A percentile compares a stretch with the other conserved stretches of the same genome.
These are phyloP conservation scores for Monilinia aucupariae DNA, from an alignment of 2,329 filamentous ascomycete species.

Conservation along the genomic window DNA sequence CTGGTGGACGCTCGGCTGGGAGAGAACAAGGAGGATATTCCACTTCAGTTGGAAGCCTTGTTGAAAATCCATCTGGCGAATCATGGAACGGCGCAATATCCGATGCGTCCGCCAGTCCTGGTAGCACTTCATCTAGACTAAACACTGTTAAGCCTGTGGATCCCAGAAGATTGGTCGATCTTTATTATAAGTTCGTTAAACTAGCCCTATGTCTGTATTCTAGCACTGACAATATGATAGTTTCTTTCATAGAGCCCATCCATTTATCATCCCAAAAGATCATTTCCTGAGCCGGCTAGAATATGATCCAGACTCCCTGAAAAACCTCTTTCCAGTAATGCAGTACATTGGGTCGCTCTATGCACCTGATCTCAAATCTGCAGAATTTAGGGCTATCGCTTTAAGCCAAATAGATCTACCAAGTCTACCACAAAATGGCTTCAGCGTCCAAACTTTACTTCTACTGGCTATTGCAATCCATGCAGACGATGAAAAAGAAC, in stretches of 20 bases:
- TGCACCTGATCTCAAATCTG: conserved; percentile 31
- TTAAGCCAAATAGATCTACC: conserved; percentile 27
- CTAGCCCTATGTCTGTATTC: conserved; percentile 3
- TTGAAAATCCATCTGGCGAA: conserved; percentile 14
- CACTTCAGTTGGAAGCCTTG: neutral
- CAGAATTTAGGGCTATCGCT: conserved; percentile 34
- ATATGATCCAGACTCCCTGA: conserved; percentile 35
- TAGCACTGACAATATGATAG: conserved; percentile 29
- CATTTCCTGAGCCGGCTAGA: conserved; percentile 35
- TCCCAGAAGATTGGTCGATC: conserved; percentile 27
- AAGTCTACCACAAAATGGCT: conserved; percentile 31
- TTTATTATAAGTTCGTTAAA: conserved; percentile 27
- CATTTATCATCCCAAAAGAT: conserved; percentile 36
- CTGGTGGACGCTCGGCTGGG: conserved; percentile 13
- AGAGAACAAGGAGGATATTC: conserved; percentile 3
- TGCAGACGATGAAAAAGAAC: conserved; percentile 32
- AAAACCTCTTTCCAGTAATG: conserved; percentile 33
- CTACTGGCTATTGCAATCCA: conserved; percentile 38
- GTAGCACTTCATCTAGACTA: conserved; percentile 20
- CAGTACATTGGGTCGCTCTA: conserved; percentile 40
- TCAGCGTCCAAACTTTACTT: conserved; percentile 38
- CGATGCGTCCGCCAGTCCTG: conserved; percentile 22
- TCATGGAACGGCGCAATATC: conserved; percentile 21
- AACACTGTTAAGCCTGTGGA: conserved; percentile 18
- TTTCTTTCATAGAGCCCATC: conserved; percentile 37